These are phyloP conservation scores for Rhododendron mucronatum DNA, from an alignment of 148 eudicot genomes.

Conservation along the genomic window DNA sequence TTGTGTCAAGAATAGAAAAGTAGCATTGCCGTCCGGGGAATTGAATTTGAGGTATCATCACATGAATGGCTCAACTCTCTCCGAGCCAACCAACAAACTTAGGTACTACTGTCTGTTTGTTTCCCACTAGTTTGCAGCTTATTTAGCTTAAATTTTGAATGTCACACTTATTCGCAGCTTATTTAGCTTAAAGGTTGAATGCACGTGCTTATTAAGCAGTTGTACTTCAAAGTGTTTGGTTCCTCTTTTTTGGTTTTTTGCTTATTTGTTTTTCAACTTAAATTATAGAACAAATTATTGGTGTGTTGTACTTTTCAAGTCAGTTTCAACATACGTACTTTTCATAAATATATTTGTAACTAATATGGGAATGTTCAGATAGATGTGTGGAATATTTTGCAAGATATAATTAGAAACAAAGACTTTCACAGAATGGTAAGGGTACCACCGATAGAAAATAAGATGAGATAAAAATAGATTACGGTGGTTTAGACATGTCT, in stretches of 20 bases:
- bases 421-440: background rate
- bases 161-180: background rate
- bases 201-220: background rate
- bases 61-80: conserved; percentile 27
- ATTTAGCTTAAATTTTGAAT: conserved; percentile 18
- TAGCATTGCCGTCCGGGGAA: conserved; percentile 17
- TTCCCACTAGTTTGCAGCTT: conserved; percentile 32
- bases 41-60: conserved; percentile 29
- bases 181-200: background rate
- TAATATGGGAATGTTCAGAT: background rate
- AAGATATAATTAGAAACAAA: background rate
- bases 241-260: background rate
- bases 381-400: background rate
- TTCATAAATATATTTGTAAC: background rate
- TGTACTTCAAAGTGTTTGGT: background rate
- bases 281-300: background rate
- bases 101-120: conserved; percentile 34
- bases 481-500: background rate
- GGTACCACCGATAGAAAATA: no score
- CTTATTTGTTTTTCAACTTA: background rate
- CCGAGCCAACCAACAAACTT: conserved; percentile 44
- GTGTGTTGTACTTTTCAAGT: background rate
- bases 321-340: background rate
- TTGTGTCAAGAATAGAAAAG: conserved; percentile 47
- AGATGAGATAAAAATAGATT: background rate